Percentiles rank a stretch among this genome's conserved stretches.
phyloP scores from a whole-genome alignment of 2,329 filamentous ascomycete species.

The Colletotrichum tamarilloi region DNA sequence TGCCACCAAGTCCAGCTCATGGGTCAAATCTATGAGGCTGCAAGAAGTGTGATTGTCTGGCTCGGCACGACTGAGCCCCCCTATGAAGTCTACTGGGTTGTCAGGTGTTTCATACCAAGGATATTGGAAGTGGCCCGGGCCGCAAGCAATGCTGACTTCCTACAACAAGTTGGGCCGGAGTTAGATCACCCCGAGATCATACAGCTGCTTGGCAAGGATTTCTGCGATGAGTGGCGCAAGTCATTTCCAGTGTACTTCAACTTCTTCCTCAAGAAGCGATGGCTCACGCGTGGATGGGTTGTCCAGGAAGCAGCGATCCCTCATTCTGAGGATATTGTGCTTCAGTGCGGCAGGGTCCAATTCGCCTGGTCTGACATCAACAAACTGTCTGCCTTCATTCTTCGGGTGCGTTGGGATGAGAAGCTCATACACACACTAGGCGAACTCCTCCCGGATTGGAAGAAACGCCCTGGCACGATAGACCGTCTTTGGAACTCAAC shows the following conservation, averaged over 20 bases:
- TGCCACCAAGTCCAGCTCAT: slow-evolving; percentile 37
- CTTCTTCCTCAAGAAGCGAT: slow-evolving; percentile 35
- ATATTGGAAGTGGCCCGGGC: slow-evolving; percentile 9
- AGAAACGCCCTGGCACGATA: neutral
- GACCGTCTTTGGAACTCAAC: slow-evolving; percentile 16
- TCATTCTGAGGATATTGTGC: slow-evolving; percentile 3
- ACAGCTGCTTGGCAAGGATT: neutral
- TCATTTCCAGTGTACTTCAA: slow-evolving; percentile 13
- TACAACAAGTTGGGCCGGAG: slow-evolving; percentile 11
- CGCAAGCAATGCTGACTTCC: neutral
- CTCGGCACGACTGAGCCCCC: slow-evolving; percentile 17
- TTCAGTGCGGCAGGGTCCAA: neutral
- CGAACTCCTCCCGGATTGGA: neutral
- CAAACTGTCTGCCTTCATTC: neutral
- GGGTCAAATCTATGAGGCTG: slow-evolving; percentile 36
- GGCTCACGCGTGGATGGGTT: slow-evolving; percentile 39
- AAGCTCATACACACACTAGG: neutral
- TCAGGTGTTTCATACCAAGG: neutral
- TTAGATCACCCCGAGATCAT: neutral
- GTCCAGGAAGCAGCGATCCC: slow-evolving; percentile 38
- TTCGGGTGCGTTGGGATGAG: neutral
- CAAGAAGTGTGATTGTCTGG: slow-evolving; percentile 14
- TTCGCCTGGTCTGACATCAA: slow-evolving; percentile 18
- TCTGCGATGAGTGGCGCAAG: slow-evolving; percentile 8
- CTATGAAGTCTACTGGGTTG: slow-evolving; percentile 34